Evolutionary conservation across 129 eudicot genomes (phyloP).

Genomic region (Escallonia herrerae): DNA sequence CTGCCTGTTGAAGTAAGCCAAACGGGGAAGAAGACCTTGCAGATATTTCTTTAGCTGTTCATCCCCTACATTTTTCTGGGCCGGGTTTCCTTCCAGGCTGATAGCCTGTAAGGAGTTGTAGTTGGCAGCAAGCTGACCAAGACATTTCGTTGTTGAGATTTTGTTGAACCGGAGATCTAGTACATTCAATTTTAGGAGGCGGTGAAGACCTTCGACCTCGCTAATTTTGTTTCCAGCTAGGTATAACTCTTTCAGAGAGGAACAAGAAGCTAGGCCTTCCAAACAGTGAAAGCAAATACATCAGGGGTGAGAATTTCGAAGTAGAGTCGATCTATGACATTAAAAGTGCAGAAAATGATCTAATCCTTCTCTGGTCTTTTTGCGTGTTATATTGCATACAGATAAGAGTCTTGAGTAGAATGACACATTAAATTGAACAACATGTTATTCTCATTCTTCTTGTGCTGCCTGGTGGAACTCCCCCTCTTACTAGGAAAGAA

Average conservation of each 20-base stretch:
- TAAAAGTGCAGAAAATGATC: not conserved
- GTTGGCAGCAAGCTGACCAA: conserved; percentile 96
- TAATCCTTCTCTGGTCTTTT: too few relatives aligned
- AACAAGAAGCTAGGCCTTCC: conserved; percentile 82
- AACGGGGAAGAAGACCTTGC: conserved; percentile 72
- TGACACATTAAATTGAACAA: too few relatives aligned
- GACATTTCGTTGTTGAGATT: conserved; percentile 76
- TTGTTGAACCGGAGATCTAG: conserved; percentile 95
- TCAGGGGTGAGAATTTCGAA: not conserved
- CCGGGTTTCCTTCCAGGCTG: conserved; percentile 95
- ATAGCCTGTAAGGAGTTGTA: conserved; percentile 88
- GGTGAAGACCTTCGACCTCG: conserved; percentile 95
- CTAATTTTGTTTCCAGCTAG: conserved; percentile 94
- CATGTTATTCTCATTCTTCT: too few relatives aligned
- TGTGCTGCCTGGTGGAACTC: too few relatives aligned
- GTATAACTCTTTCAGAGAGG: conserved; percentile 80
- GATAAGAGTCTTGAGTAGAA: too few relatives aligned
- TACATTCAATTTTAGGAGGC: conserved; percentile 76
- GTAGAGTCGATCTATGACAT: not conserved
- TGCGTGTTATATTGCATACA: too few relatives aligned
- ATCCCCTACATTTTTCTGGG: conserved; percentile 90
- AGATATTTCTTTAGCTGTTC: conserved; percentile 81
- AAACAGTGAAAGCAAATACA: conserved; percentile 4
- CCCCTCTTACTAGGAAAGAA: too few relatives aligned
- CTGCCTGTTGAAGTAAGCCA: conserved; percentile 71